phyloP scores from a whole-genome alignment of 805 yeast species.

The Saccharomyces mikatae region DNA sequence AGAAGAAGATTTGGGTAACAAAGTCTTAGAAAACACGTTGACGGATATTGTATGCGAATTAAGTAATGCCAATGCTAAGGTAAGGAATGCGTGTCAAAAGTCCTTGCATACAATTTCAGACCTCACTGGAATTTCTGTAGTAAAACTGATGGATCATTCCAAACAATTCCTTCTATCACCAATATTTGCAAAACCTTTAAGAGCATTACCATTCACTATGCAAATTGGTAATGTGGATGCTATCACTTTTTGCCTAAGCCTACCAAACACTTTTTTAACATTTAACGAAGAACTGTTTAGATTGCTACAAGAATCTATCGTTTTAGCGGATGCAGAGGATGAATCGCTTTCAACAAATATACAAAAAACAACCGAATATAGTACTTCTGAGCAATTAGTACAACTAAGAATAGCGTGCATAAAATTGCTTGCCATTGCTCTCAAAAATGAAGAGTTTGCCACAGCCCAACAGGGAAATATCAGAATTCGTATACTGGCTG shows the following conservation, averaged over 20 bases:
- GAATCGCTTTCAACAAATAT: conserved; percentile 78
- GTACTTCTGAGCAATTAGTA: conserved; percentile 81
- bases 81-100: conserved; percentile 72
- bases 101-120: conserved; percentile 62
- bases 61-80: conserved; percentile 78
- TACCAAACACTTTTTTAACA: conserved; percentile 72
- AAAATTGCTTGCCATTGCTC: conserved; percentile 68
- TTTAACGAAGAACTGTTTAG: conserved; percentile 87
- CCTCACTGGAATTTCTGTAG: conserved; percentile 58
- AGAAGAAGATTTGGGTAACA: conserved; percentile 50
- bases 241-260: conserved; percentile 77
- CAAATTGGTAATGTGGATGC: conserved; percentile 98
- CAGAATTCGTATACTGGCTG: conserved; percentile 79
- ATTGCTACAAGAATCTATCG: conserved; percentile 79
- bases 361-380: conserved; percentile 74
- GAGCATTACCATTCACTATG: conserved; percentile 97
- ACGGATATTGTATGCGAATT: conserved; percentile 90
- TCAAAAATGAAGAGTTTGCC: conserved; percentile 77
- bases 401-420: conserved; percentile 88
- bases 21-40: conserved; percentile 70
- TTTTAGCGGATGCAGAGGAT: conserved; percentile 95
- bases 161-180: conserved; percentile 80
- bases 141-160: conserved; percentile 73
- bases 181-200: conserved; percentile 89
- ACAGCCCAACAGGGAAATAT: conserved; percentile 68